These are phyloP conservation scores for Tricholoma saponaceum DNA, from an alignment of 768 basidiomycete species.

Conservation along the genomic window DNA sequence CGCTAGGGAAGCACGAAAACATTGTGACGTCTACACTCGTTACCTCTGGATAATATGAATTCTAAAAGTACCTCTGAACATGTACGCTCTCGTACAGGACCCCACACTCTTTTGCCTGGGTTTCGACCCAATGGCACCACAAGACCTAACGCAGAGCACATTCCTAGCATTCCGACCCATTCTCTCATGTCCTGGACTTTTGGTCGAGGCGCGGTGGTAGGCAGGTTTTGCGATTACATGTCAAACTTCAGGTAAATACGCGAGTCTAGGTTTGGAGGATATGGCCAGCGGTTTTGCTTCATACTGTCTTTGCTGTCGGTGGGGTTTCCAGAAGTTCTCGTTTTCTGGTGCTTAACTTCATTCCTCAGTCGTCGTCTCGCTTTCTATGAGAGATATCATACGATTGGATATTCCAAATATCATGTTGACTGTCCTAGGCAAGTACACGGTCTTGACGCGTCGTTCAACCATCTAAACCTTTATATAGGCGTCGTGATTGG, in stretches of 20 bases:
- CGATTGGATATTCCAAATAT: conserved; percentile 48
- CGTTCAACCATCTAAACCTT: neutral
- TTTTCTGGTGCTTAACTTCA: neutral
- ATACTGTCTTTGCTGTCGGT: conserved; percentile 56
- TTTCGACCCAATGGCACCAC: conserved; percentile 7
- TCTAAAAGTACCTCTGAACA: neutral
- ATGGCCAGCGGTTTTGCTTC: conserved; percentile 64
- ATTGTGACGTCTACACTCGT: neutral
- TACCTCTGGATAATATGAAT: neutral
- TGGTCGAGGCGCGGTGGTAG: conserved; percentile 39
- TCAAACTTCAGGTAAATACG: neutral
- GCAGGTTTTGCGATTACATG: neutral
- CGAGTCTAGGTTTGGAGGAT: conserved; percentile 49
- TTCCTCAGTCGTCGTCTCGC: conserved; percentile 34
- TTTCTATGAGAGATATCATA: conserved; percentile 36
- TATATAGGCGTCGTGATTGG: conserved; percentile 46
- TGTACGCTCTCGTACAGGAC: neutral
- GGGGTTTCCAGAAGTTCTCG: neutral
- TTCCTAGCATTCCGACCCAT: conserved; percentile 4
- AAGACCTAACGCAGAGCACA: neutral
- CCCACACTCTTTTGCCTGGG: conserved; percentile 25
- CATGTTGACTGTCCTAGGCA: conserved; percentile 59
- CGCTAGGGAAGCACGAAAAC: too few species aligned
- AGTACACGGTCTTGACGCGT: conserved; percentile 7
- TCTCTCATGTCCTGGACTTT: conserved; percentile 33